Evolutionary conservation across 2,329 filamentous ascomycete genomes (phyloP).

Genomic region (Zalaria sp.): DNA sequence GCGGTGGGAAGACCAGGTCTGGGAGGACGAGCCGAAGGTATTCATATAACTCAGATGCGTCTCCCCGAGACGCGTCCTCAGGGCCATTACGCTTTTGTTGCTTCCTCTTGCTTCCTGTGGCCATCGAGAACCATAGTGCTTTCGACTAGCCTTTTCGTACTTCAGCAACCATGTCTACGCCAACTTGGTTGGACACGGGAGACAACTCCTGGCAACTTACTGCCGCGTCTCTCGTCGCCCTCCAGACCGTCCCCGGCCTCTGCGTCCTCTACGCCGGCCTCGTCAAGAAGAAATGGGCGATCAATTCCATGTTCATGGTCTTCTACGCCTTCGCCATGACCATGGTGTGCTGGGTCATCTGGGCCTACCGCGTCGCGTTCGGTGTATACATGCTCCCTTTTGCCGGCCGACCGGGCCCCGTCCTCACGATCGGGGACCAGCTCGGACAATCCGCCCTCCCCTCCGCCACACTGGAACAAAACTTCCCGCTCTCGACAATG

Average conservation of each 20-base stretch:
- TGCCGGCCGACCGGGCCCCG: constrained; percentile 32
- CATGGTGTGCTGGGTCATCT: constrained; percentile 36
- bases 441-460: constrained; percentile 29
- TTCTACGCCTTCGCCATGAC: constrained; percentile 36
- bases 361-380: constrained; percentile 35
- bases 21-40: no score
- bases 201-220: constrained; percentile 41
- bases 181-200: constrained; percentile 19
- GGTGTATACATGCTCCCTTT: constrained; percentile 37
- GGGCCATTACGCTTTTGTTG: no score
- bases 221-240: constrained; percentile 33
- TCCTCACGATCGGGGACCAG: constrained; percentile 29
- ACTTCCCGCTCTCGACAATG: constrained; percentile 35
- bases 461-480: constrained; percentile 24
- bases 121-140: no score
- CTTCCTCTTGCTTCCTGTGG: no score
- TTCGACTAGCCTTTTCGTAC: no score
- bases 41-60: no score
- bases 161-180: no score
- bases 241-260: constrained; percentile 36
- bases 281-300: constrained; percentile 28
- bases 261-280: constrained; percentile 36
- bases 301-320: constrained; percentile 33
- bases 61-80: no score
- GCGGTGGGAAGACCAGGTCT: no score